These are phyloP conservation scores for Leucoagaricus sp. DNA, from an alignment of 1,284 basidiomycete species.

Conservation along the genomic window DNA sequence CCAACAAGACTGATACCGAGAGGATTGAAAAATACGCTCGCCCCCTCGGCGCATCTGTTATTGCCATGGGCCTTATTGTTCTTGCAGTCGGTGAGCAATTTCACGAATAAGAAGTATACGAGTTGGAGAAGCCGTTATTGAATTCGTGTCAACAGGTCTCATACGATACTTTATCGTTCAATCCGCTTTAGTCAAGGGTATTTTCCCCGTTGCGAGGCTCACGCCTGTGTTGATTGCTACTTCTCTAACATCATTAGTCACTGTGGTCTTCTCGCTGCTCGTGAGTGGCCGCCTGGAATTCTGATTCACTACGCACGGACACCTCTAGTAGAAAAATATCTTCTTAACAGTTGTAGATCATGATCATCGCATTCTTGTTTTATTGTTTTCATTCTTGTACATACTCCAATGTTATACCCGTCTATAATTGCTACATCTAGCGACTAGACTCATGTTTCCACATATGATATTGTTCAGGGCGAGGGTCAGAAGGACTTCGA, in stretches of 20 bases:
- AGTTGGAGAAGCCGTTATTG: not conserved
- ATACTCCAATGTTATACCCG: not conserved
- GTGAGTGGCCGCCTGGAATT: constrained; percentile 31
- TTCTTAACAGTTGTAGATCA: not conserved
- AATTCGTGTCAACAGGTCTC: constrained; percentile 37
- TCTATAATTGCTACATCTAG: constrained; percentile 4
- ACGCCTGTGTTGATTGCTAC: constrained; percentile 46
- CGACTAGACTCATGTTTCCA: not conserved
- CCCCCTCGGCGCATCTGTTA: constrained; percentile 54
- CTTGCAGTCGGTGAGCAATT: constrained; percentile 47
- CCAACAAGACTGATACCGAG: constrained; percentile 18
- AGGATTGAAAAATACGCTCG: constrained; percentile 45
- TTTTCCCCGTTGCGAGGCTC: constrained; percentile 56
- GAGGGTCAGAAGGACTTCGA: too few relatives aligned
- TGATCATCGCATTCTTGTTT: not conserved
- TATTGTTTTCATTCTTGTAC: not conserved
- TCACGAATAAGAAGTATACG: not conserved
- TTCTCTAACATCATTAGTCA: constrained; percentile 43
- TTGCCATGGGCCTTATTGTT: constrained; percentile 52
- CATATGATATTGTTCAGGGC: not conserved
- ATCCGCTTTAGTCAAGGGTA: constrained; percentile 50
- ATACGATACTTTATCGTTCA: constrained; percentile 59
- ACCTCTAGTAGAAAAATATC: too few relatives aligned
- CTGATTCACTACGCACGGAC: too few relatives aligned
- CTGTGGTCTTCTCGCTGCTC: constrained; percentile 53